These are phyloP conservation scores for Boletus insuetus DNA, from an alignment of 768 basidiomycete species.

Conservation along the genomic window DNA sequence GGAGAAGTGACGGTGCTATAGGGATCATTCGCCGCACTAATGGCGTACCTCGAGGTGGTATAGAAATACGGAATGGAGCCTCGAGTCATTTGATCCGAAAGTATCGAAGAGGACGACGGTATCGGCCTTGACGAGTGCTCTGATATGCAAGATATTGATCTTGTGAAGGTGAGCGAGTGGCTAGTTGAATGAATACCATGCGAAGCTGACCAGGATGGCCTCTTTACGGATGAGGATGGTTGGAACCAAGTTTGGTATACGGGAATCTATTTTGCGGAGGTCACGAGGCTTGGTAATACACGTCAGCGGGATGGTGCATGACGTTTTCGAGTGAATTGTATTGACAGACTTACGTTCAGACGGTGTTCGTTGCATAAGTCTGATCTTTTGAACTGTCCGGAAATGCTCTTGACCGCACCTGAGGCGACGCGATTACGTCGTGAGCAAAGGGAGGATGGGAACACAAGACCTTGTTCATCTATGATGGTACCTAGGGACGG, in stretches of 20 bases:
- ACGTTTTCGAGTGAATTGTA: conserved; percentile 11
- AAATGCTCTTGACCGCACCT: conserved; percentile 87
- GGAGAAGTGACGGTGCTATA: conserved; percentile 12
- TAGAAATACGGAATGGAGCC: conserved; percentile 82
- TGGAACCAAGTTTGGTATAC: conserved; percentile 91
- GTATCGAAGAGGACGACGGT: conserved; percentile 90
- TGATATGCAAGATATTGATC: conserved; percentile 93
- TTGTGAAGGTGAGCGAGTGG: conserved; percentile 30
- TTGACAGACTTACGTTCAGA: conserved; percentile 68
- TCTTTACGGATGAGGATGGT: conserved; percentile 88
- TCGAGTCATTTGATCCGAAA: conserved; percentile 82
- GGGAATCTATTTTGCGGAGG: conserved; percentile 93
- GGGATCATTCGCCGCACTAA: conserved; percentile 9
- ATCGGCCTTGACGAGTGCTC: conserved; percentile 92
- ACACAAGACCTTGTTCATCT: conserved; percentile 68
- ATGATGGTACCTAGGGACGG: conserved; percentile 71
- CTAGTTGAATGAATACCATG: neutral
- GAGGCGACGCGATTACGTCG: conserved; percentile 29
- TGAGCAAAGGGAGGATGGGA: conserved; percentile 12
- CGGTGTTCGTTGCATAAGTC: conserved; percentile 86
- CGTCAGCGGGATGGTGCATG: conserved; percentile 23
- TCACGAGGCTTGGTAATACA: conserved; percentile 73
- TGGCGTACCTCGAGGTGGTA: conserved; percentile 76
- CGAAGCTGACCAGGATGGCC: conserved; percentile 73
- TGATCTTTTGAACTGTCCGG: conserved; percentile 86